Percentiles rank a stretch among this genome's conserved stretches.
Conservation (phyloP, 441 rosid genomes). For the Theobroma grandiflorum region DNA sequence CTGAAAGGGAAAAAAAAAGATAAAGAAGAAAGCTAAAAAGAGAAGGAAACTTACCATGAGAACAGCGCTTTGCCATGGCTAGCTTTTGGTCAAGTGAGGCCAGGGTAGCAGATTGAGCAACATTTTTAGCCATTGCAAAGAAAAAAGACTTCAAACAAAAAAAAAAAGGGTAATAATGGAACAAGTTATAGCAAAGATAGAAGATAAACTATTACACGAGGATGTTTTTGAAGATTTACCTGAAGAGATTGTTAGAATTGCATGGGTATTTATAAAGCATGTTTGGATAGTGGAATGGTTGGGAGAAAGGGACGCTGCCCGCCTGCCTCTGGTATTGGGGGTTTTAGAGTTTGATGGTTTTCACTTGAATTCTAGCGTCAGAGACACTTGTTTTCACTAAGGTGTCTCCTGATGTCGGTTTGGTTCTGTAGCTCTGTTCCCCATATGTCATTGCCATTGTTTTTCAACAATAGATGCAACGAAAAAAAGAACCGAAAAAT, state of each 20-base stretch:
- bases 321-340: conserved; percentile 25
- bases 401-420: conserved; percentile 31
- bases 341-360: conserved; percentile 50
- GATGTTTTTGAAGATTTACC: conserved; percentile 16
- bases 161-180: not conserved
- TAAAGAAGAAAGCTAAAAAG: no score
- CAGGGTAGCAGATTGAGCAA: conserved; percentile 51
- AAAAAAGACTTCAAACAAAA: not conserved
- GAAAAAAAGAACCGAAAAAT: not conserved
- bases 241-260: conserved; percentile 28
- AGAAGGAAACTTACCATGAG: conserved; percentile 50
- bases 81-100: conserved; percentile 65
- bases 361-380: conserved; percentile 33
- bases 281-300: not conserved
- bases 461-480: not conserved
- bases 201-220: no score
- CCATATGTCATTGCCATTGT: conserved; percentile 16
- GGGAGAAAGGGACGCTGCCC: not conserved
- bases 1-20: not conserved
- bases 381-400: conserved; percentile 40
- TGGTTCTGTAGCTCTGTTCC: not conserved
- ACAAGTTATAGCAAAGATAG: not conserved
- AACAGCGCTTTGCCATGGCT: conserved; percentile 67
- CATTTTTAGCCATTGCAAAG: conserved; percentile 51
- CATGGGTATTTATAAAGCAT: conserved; percentile 36